Conservation (phyloP, 2,329 filamentous ascomycete species). For the Exophiala lecanii-corni region DNA sequence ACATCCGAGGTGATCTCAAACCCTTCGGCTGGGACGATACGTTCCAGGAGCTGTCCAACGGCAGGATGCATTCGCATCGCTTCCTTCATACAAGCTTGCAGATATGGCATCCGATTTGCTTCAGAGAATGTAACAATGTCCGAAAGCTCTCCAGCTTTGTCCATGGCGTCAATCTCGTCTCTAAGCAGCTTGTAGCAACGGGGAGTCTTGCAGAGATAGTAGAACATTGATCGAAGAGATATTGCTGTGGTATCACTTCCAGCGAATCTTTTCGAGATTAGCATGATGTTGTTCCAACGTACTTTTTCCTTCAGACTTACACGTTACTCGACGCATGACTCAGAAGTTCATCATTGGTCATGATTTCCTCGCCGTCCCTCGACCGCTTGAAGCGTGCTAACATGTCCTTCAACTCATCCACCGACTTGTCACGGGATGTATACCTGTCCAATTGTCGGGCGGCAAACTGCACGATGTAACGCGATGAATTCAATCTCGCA, state of each 20-base stretch:
- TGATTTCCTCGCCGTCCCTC: slow-evolving; percentile 17
- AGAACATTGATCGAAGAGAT: slow-evolving; percentile 25
- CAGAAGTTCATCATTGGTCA: slow-evolving; percentile 16
- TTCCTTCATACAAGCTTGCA: slow-evolving; percentile 33
- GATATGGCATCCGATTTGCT: slow-evolving; percentile 32
- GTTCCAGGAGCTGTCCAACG: slow-evolving; percentile 42
- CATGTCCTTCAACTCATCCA: slow-evolving; percentile 14
- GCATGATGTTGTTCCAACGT: not conserved
- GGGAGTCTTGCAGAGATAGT: slow-evolving; percentile 47
- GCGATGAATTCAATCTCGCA: slow-evolving; percentile 13
- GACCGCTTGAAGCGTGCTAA: slow-evolving; percentile 17
- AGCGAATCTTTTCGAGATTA: slow-evolving; percentile 12
- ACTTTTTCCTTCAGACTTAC: slow-evolving; percentile 5
- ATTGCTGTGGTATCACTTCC: slow-evolving; percentile 22
- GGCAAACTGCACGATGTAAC: slow-evolving; percentile 19
- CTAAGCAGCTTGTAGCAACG: slow-evolving; percentile 12
- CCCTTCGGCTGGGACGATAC: slow-evolving; percentile 47
- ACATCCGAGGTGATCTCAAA: slow-evolving; percentile 37
- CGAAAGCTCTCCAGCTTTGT: slow-evolving; percentile 14
- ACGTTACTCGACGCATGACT: slow-evolving; percentile 20
- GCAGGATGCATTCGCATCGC: slow-evolving; percentile 24
- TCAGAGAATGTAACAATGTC: slow-evolving; percentile 19
- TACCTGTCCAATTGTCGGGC: slow-evolving; percentile 16
- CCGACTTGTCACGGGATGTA: slow-evolving; percentile 6
- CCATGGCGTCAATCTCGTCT: slow-evolving; percentile 16